Conservation (phyloP, 2,329 filamentous ascomycete species). For the Fusarium burgessii region DNA sequence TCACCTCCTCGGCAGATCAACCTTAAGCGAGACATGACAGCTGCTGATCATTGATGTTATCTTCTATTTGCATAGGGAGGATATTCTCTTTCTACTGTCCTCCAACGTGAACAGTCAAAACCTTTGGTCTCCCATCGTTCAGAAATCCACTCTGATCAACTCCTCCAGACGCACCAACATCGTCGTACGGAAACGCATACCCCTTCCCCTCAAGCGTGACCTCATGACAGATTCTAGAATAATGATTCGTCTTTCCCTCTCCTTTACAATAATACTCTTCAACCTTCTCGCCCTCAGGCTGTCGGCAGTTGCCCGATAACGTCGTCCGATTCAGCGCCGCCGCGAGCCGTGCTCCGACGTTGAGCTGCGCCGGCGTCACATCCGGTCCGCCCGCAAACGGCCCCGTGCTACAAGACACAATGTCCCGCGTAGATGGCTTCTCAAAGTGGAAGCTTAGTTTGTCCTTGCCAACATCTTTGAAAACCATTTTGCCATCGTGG, state of each 20-base stretch:
- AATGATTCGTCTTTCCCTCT: constrained; percentile 71
- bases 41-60: background rate
- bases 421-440: constrained; percentile 61
- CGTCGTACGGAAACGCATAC: constrained; percentile 80
- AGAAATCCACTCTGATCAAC: constrained; percentile 73
- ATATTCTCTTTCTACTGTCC: constrained; percentile 36
- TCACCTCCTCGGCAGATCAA: background rate
- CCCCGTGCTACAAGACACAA: constrained; percentile 67
- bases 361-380: constrained; percentile 62
- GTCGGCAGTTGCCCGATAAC: constrained; percentile 64
- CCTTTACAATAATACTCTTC: constrained; percentile 62
- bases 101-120: constrained; percentile 69
- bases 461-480: constrained; percentile 55
- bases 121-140: constrained; percentile 65
- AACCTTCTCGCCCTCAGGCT: constrained; percentile 64
- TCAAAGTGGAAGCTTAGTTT: constrained; percentile 51
- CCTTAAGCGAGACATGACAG: background rate
- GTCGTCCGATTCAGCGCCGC: constrained; percentile 83
- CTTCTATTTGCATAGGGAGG: background rate
- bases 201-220: constrained; percentile 69
- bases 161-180: constrained; percentile 68
- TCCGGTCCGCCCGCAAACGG: constrained; percentile 60
- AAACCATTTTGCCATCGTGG: constrained; percentile 54
- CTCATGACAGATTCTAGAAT: constrained; percentile 72
- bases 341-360: constrained; percentile 78